Percentiles rank a stretch among this genome's conserved stretches.
Conservation (phyloP, 2,329 filamentous ascomycete genomes). For the Penicillium freii region DNA sequence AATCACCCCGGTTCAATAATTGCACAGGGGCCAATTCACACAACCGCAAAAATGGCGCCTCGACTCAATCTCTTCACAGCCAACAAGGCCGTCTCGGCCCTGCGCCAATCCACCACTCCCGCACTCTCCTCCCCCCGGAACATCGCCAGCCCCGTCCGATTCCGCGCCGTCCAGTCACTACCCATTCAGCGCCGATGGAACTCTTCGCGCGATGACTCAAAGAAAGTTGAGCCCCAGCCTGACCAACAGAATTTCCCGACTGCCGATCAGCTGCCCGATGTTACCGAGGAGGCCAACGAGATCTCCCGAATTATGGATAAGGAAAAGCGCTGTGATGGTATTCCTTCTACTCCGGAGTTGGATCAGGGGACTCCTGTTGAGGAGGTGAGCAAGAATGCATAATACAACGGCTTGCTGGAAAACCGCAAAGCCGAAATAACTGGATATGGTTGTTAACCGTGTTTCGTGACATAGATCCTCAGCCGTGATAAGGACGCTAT, state of each 20-base stretch:
- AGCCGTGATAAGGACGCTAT: constrained; percentile 60
- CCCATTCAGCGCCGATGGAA: constrained; percentile 33
- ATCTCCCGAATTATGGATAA: constrained; percentile 57
- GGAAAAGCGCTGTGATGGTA: constrained; percentile 37
- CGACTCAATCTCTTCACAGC: constrained; percentile 51
- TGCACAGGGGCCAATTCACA: constrained; percentile 9
- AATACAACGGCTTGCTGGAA: neutral
- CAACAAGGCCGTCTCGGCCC: constrained; percentile 30
- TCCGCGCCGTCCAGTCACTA: constrained; percentile 17
- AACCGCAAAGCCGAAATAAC: no score
- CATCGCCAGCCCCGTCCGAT: constrained; percentile 25
- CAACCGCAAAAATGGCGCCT: constrained; percentile 51
- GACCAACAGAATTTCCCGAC: constrained; percentile 47
- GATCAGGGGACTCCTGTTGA: constrained; percentile 65
- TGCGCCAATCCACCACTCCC: constrained; percentile 32
- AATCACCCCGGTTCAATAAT: constrained; percentile 9
- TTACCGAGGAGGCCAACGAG: constrained; percentile 64
- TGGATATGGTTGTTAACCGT: neutral
- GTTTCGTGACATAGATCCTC: constrained; percentile 53
- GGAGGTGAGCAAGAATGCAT: constrained; percentile 51
- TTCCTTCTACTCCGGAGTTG: constrained; percentile 56
- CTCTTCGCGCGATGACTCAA: constrained; percentile 33
- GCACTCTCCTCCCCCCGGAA: constrained; percentile 22
- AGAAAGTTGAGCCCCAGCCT: constrained; percentile 25
- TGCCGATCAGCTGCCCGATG: constrained; percentile 55